Base-by-base conservation (phyloP, 148 eudicot species). In the Agrostemma githago region DNA sequence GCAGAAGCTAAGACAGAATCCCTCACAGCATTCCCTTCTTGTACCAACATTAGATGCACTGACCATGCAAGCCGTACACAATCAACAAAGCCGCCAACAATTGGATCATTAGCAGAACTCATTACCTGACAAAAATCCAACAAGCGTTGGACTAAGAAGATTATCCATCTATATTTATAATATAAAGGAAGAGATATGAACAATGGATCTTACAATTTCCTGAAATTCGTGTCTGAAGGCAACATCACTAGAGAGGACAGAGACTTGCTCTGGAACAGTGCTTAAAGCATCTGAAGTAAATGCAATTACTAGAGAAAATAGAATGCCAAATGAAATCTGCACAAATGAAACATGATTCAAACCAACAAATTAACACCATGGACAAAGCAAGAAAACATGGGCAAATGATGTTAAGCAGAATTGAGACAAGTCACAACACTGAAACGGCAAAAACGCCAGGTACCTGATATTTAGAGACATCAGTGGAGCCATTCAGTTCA, bases 41-140 rank as follows among this genome's bases (percentile, higher is more conserved):
- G 90, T 73, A 85, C 71, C 76, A 89, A 79, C 84, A 92, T 82
- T 76, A 95, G 79, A 85, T 88, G 96, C 38, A 90, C 96, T 74
- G 87, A 85, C 97, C 98, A 95, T 40, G 96, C 93, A 81, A 90
- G 83, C 78, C 96, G 86, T 63, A 92, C 92, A 85, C 93, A 88
- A 78, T 84, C 89, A 75, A 89, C 82, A 81, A 87, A 87, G 39
- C 96, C 97, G 64, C 85, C 88, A 69, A 87, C 84, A 19, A 57
- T 64, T 68, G 90, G 86, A 83, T 88, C 90, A 85, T 75, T 89
- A 75, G 79, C 85, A 15, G 84, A 64, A 77, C 78, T 78, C 84
- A 87, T 87, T 51, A 95, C 85, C 98, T 95, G 79, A 72, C 80
- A 59, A 46, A 1, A 67, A 60, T 64, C 19, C 66, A 59, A 20